Conservation (phyloP, 1,284 basidiomycete species). For the Trichosporon sp. region DNA sequence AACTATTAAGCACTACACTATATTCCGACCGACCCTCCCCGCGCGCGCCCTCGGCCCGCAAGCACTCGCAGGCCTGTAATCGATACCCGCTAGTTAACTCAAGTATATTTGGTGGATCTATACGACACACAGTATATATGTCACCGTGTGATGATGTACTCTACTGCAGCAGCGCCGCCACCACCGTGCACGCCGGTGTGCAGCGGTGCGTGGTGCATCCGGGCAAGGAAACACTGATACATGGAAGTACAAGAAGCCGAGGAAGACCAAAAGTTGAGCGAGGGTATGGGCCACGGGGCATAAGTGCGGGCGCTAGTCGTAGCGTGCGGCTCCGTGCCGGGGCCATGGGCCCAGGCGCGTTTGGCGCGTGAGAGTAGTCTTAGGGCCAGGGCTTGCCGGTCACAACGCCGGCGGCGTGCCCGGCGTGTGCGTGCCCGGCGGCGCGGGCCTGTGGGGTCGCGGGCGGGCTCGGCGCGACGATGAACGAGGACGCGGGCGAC, state of each 20-base stretch:
- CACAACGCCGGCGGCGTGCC: background rate
- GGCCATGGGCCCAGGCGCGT: no score
- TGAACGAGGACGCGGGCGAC: background rate
- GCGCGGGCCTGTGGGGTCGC: no score
- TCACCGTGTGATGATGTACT: slow-evolving; percentile 5
- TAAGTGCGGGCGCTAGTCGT: background rate
- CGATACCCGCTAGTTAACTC: background rate
- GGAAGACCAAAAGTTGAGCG: background rate
- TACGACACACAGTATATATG: background rate
- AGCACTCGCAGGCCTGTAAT: background rate
- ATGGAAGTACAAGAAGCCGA: background rate
- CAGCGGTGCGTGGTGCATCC: no score
- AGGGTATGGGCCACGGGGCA: background rate
- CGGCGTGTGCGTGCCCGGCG: no score
- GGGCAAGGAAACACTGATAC: background rate
- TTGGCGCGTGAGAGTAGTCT: no score
- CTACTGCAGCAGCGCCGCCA: background rate
- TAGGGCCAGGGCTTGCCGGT: background rate
- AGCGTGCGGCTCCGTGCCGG: no score
- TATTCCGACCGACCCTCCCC: background rate
- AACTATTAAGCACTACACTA: background rate
- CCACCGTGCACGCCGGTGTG: no score
- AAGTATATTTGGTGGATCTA: background rate
- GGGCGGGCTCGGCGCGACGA: no score
- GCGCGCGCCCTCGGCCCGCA: background rate